Base-by-base conservation (phyloP, 257 asterid species). In the Primulina eburnea region DNA sequence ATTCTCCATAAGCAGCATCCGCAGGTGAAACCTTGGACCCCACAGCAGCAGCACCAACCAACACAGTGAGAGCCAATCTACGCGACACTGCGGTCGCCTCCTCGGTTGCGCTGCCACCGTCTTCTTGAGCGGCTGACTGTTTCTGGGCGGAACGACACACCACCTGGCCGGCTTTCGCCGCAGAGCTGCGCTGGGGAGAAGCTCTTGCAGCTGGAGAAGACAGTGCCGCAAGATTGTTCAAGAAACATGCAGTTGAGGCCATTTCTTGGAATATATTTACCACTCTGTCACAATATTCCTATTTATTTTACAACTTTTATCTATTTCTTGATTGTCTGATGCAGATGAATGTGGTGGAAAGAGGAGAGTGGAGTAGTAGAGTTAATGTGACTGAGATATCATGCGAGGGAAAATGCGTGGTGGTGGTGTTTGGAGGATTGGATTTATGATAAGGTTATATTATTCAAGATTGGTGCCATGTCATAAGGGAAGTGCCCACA, bases 1-100 rank as follows among this genome's bases (percentile, higher is more conserved):
- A 86, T 86, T 90, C 93, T 72, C 97, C 93, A 57, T 88, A 90
- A 32, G 95, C 97, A 14, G 95, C 97, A 60, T 84, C 97, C 0
- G 95, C 97, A 2, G 97, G 93, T 7, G 97, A 84, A 58, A 82
- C 89, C 75, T 80, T 90, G 69, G 93, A 82, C 35, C 83, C 95
- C 35, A 85, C 76, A 2, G 90, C 95, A 32, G 91, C 91, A 33
- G 91, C 85, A 14, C 93, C 95, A 62, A 88, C 78, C 65, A 90
- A 86, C 14, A 86, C 72, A 24, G 89, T 85, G 66, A 88, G 83
- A 67, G 91, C 93, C 87, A 86, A 60, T 70, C 96, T 73, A 30
- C 97, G 88, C 2, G 93, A 86, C 71, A 90, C 62, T 2, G 77
- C 69, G 2, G 77, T 67, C 2, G 57, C 21, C 8, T n/a, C 57